Evolutionary conservation across 2,329 filamentous ascomycete species (phyloP).

Genomic region (Cordyceps javanica): DNA sequence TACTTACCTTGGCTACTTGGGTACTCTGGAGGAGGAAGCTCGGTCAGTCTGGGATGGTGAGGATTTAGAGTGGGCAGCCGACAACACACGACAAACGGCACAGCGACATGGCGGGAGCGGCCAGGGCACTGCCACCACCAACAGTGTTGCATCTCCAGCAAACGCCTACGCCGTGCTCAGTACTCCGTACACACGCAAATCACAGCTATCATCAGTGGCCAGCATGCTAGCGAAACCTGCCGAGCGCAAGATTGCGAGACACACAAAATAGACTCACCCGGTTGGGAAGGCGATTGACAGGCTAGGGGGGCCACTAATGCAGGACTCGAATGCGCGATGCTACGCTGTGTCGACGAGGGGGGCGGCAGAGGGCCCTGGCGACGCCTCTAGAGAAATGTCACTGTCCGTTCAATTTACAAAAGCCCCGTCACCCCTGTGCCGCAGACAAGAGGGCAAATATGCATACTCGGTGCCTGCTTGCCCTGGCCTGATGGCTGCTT

Average conservation of each 20-base stretch:
- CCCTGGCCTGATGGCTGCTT: no score
- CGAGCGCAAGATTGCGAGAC: background rate
- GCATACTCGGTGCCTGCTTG: background rate
- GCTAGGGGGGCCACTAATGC: constrained; percentile 2
- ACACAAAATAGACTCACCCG: background rate
- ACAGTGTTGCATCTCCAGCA: no score
- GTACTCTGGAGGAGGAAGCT: no score
- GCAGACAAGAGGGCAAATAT: background rate
- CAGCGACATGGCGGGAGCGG: no score
- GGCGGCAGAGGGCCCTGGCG: background rate
- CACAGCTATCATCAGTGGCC: background rate
- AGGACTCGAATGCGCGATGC: background rate
- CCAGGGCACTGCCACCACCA: no score
- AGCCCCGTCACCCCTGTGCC: background rate
- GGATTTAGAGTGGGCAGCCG: no score
- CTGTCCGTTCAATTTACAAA: background rate
- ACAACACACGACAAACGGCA: no score
- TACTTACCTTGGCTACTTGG: no score
- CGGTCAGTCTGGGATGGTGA: no score
- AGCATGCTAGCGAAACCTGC: background rate
- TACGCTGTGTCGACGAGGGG: background rate
- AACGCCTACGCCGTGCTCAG: no score
- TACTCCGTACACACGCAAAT: no score
- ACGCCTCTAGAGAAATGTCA: background rate
- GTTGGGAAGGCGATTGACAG: constrained; percentile 5